Evolutionary conservation across 495 filamentous ascomycete genomes (phyloP).

Genomic region (Aspergillus panamensis): DNA sequence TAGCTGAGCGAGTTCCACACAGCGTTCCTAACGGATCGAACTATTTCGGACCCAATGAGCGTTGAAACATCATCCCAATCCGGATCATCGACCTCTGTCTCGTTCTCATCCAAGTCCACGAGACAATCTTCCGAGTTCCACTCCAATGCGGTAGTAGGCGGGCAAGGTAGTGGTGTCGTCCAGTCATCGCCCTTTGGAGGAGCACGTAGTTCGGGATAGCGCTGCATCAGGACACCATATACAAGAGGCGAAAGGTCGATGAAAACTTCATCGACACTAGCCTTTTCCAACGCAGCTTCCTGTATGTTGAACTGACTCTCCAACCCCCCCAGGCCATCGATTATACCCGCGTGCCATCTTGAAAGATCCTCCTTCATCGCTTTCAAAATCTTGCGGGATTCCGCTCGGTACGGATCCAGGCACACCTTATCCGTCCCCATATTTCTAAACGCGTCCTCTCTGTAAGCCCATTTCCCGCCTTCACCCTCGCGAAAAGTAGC

Average conservation of each 20-base stretch:
- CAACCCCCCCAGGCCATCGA: slow-evolving; percentile 13
- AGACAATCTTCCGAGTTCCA: slow-evolving; percentile 75
- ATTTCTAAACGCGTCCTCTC: slow-evolving; percentile 66
- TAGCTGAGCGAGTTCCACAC: slow-evolving; percentile 71
- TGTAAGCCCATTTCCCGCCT: slow-evolving; percentile 83
- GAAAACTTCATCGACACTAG: slow-evolving; percentile 88
- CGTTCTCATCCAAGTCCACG: slow-evolving; percentile 66
- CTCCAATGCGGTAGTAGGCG: slow-evolving; percentile 69
- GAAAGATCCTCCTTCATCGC: slow-evolving; percentile 72
- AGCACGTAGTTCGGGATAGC: slow-evolving; percentile 69
- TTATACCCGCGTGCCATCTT: slow-evolving; percentile 27
- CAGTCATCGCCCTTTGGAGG: slow-evolving; percentile 68
- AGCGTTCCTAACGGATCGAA: slow-evolving; percentile 64
- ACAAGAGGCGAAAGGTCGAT: slow-evolving; percentile 83
- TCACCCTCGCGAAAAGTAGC: slow-evolving; percentile 94
- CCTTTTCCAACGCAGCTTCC: slow-evolving; percentile 72
- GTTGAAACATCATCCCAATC: slow-evolving; percentile 97
- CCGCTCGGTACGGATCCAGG: slow-evolving; percentile 84
- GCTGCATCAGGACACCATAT: slow-evolving; percentile 66
- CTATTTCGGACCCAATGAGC: slow-evolving; percentile 80
- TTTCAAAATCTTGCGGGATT: slow-evolving; percentile 77
- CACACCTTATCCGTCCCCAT: slow-evolving; percentile 90
- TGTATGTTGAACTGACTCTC: slow-evolving; percentile 52
- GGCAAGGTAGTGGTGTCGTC: slow-evolving; percentile 65
- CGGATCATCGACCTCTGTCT: slow-evolving; percentile 74